These are phyloP conservation scores for Penicillium macrosclerotiorum DNA, from an alignment of 495 filamentous ascomycete species.

Conservation along the genomic window DNA sequence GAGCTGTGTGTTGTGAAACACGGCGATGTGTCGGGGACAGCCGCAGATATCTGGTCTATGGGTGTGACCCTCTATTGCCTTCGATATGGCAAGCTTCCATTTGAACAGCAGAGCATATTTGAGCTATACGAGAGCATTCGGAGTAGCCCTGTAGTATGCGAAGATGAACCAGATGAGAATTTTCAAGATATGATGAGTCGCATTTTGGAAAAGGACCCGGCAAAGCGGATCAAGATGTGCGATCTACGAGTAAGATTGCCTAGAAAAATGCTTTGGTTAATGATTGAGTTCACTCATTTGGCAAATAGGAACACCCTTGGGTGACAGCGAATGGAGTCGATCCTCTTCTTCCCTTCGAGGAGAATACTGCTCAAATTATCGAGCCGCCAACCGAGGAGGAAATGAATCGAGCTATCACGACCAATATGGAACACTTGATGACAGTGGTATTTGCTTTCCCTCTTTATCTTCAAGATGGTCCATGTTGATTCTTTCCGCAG, in stretches of 20 bases:
- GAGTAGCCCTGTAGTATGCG: conserved; percentile 52
- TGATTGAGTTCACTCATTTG: conserved; percentile 10
- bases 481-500: too few relatives aligned
- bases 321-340: conserved; percentile 82
- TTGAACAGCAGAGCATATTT: conserved; percentile 71
- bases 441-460: conserved; percentile 73
- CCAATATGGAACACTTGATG: conserved; percentile 77
- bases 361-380: conserved; percentile 81
- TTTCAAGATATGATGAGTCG: conserved; percentile 67
- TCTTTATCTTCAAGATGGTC: too few relatives aligned
- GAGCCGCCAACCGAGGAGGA: conserved; percentile 84
- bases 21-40: conserved; percentile 82
- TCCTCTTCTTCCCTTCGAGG: conserved; percentile 73
- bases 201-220: conserved; percentile 74
- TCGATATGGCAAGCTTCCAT: conserved; percentile 82
- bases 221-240: conserved; percentile 75
- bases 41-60: conserved; percentile 98
- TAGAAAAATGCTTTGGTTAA: not conserved
- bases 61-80: conserved; percentile 93
- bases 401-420: conserved; percentile 85
- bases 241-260: conserved; percentile 67
- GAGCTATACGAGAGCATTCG: conserved; percentile 90
- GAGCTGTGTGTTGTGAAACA: conserved; percentile 89
- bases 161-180: conserved; percentile 47
- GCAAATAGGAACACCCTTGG: conserved; percentile 81